Percentiles rank a stretch among this genome's conserved stretches.
Evolutionary conservation across 139 green algal genomes (phyloP).

Genomic region (Chlorella sorokiniana): DNA sequence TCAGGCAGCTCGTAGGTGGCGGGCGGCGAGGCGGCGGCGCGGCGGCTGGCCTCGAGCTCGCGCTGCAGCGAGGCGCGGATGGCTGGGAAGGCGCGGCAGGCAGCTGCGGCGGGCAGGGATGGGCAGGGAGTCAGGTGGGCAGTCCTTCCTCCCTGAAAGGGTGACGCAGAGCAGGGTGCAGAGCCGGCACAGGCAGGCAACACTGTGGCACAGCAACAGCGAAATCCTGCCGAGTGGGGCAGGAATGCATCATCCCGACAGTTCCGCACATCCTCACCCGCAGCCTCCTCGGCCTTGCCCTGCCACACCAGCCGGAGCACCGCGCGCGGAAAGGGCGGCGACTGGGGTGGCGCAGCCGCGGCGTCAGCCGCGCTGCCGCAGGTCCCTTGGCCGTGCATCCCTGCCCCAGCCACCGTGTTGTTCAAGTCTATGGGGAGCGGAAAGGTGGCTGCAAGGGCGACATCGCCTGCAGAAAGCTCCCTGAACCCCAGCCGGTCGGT

Average conservation of each 20-base stretch:
- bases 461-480: too few species aligned
- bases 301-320: not conserved
- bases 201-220: too few species aligned
- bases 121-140: not conserved
- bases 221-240: too few species aligned
- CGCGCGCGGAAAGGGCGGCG: not conserved
- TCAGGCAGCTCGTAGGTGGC: not conserved
- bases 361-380: too few species aligned
- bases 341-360: not conserved
- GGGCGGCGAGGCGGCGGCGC: too few species aligned
- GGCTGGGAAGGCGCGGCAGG: not conserved
- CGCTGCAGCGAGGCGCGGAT: not conserved
- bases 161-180: too few species aligned
- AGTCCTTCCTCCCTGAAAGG: too few species aligned
- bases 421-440: too few species aligned
- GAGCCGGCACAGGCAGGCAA: too few species aligned
- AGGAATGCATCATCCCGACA: too few species aligned
- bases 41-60: not conserved
- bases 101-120: not conserved
- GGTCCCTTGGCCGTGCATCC: not conserved
- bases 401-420: not conserved
- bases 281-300: not conserved
- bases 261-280: not conserved
- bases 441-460: too few species aligned
- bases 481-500: too few species aligned